Conservation (phyloP, 352 stramenopile species). For the Albugo laibachii region DNA sequence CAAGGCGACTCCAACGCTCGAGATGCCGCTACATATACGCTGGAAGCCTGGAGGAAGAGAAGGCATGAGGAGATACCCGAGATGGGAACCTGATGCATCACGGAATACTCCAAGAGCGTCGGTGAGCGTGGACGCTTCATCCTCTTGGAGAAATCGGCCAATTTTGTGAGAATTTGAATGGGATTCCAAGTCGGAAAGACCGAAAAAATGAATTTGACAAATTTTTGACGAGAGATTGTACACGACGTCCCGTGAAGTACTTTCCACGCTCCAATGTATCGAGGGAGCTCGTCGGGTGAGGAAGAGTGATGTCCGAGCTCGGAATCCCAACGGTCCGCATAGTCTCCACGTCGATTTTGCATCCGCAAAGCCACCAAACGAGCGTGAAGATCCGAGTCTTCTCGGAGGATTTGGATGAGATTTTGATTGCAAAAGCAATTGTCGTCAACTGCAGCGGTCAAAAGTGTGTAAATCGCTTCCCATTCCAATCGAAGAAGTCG, state of each 20-base stretch:
- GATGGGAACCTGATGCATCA: constrained; percentile 13
- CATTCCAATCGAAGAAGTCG: constrained; percentile 39
- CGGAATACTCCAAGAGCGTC: neutral
- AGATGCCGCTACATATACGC: constrained; percentile 24
- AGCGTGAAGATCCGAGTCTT: constrained; percentile 33
- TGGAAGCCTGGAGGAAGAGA: constrained; percentile 30
- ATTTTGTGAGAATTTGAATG: constrained; percentile 19
- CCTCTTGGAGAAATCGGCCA: constrained; percentile 4
- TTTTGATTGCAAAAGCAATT: constrained; percentile 12
- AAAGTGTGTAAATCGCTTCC: constrained; percentile 30
- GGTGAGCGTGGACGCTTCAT: neutral
- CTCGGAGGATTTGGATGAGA: constrained; percentile 29
- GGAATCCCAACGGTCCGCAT: neutral
- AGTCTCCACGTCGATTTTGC: constrained; percentile 55
- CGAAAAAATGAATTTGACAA: constrained; percentile 58
- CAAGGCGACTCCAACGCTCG: constrained; percentile 39
- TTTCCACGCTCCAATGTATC: constrained; percentile 42
- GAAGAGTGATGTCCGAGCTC: constrained; percentile 18
- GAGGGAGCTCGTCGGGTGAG: neutral
- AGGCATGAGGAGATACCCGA: constrained; percentile 23
- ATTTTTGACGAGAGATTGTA: constrained; percentile 34
- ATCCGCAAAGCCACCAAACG: constrained; percentile 63
- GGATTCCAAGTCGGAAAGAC: constrained; percentile 56
- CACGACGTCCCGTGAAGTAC: constrained; percentile 25
- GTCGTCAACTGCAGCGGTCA: constrained; percentile 10